Percentiles rank a stretch among this genome's conserved stretches.
These are phyloP conservation scores for Botrytis sinoallii DNA, from an alignment of 2,329 filamentous ascomycete species.

Conservation along the genomic window DNA sequence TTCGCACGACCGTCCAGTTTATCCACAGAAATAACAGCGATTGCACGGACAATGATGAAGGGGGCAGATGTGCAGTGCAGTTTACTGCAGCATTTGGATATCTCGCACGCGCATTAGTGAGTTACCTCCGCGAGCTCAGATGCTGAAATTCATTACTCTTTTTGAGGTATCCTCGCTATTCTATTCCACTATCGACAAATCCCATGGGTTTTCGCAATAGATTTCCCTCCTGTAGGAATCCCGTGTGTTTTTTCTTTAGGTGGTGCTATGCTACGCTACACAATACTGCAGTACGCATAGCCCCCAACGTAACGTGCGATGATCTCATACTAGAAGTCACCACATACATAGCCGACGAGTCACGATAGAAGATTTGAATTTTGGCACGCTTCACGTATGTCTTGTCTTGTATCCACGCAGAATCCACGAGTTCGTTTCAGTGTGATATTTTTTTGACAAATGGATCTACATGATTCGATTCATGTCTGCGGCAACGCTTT, in stretches of 20 bases:
- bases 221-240: no score
- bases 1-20: background rate
- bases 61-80: background rate
- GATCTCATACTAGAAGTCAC: background rate
- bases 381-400: background rate
- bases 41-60: slow-evolving; percentile 18
- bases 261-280: background rate
- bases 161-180: background rate
- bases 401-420: background rate
- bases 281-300: background rate
- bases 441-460: background rate
- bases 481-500: background rate
- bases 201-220: background rate
- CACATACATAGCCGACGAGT: background rate
- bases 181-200: background rate
- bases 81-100: background rate
- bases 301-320: background rate
- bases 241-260: background rate
- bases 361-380: no score
- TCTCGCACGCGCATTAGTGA: slow-evolving; percentile 8
- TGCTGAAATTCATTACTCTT: background rate
- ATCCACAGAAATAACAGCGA: background rate
- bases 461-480: background rate
- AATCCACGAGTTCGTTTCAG: slow-evolving; percentile 1
- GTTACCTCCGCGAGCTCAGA: background rate